phyloP scores from a whole-genome alignment of 495 filamentous ascomycete species.

The Poronia punctata region DNA sequence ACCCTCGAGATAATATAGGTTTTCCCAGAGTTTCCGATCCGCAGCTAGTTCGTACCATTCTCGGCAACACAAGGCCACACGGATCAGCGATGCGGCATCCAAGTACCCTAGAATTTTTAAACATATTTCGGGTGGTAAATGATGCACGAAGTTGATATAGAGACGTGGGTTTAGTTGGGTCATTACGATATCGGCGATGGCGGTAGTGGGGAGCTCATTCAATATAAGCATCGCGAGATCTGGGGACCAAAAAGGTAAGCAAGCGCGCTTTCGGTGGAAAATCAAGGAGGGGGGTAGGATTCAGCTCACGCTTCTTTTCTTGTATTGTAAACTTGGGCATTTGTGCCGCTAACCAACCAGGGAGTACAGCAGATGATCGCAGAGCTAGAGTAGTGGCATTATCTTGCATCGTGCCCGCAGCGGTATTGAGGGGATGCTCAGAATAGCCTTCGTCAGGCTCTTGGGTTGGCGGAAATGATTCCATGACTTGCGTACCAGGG shows the following conservation, averaged over 20 bases:
- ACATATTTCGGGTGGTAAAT: conserved; percentile 82
- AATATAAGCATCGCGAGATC: conserved; percentile 60
- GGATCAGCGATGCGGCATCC: conserved; percentile 65
- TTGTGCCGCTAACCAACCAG: conserved; percentile 40
- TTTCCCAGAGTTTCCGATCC: conserved; percentile 80
- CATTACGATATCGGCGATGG: conserved; percentile 66
- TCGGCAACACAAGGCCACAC: conserved; percentile 68
- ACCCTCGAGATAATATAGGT: conserved; percentile 73
- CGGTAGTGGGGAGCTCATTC: conserved; percentile 64
- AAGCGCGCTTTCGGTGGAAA: not conserved
- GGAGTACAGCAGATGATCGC: conserved; percentile 26
- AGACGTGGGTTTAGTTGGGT: conserved; percentile 68
- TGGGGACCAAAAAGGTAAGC: conserved; percentile 17
- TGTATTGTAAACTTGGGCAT: conserved; percentile 37
- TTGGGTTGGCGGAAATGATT: conserved; percentile 27
- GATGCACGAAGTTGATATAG: conserved; percentile 82
- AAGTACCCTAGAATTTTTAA: conserved; percentile 84
- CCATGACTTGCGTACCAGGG: too few relatives aligned
- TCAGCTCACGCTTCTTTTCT: conserved; percentile 42
- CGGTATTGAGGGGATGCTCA: conserved; percentile 46
- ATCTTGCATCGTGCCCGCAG: conserved; percentile 18
- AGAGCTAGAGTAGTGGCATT: conserved; percentile 17
- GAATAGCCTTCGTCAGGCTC: conserved; percentile 54
- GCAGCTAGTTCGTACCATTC: conserved; percentile 76
- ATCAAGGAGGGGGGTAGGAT: not conserved